Base-by-base conservation (phyloP, 768 basidiomycete genomes). In the Rhodotorula kratochvilovae region DNA sequence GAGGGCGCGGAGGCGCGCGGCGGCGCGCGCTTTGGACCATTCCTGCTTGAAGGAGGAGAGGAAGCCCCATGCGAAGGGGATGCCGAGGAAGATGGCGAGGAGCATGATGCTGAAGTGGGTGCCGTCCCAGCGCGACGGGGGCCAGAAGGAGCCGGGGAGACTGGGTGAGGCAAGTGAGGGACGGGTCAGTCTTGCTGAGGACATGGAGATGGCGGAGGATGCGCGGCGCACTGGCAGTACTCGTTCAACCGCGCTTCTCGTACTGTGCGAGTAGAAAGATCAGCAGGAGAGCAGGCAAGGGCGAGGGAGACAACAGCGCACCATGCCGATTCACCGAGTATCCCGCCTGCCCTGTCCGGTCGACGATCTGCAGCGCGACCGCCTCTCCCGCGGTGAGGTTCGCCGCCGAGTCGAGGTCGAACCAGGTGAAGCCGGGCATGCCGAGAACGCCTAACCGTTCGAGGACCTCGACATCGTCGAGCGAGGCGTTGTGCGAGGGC, bases 71-170 rank as follows among this genome's bases (percentile, higher is more conserved):
- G 45, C 10, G 29, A 61, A 51, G 61, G 70, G 58, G n/a, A 67
- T 15, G 36, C 66, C 51, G 54, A 71, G 39, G 46, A 71, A 46
- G 43, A 67, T 23, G 54, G 55, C 29, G 48, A 63, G 39, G 61
- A 71, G 70, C 46, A 71, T 57, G 46, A 48, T 33, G 46, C 57
- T n/a, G 57, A 51, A 71, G 42, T 71, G 70, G 23, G 48, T 59
- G 2, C 56, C 56, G 70, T 71, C 70, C 70, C 70, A 71, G n/a
- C 61, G 46, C 0, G 50, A 59, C 0, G 70, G 70, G 0, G 70
- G 70, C 70, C 70, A 71, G 43, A 71, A 63, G 0, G 48, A 45
- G 19, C 70, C 70, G 11, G 70, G 70, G 54, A 54, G 63, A 45
- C 70, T 71, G 45, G 7, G n/a, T 36, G n/a, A 10, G 36, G 13